Base-by-base conservation (phyloP, 768 basidiomycete species). In the Cubamyces lactineus region DNA sequence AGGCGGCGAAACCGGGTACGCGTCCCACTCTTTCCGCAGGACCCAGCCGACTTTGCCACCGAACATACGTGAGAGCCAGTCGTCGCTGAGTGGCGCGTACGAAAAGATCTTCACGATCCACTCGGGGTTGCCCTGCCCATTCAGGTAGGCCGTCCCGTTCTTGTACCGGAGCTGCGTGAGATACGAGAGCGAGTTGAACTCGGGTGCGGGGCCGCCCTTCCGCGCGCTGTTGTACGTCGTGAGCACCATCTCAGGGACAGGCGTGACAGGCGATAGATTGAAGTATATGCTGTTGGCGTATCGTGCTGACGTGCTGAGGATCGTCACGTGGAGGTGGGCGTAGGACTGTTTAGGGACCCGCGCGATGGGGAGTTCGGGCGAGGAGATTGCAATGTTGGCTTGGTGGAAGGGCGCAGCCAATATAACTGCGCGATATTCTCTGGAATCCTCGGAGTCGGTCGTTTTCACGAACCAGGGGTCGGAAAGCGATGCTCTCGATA, bases 31-130 rank as follows among this genome's bases (percentile, higher is more conserved):
- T 74, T 96, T 95, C 66, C 92, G 79, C 66, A 85, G 74, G 12
- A 92, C 83, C 94, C 96, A 98, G 13, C 86, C 83, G 19, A 93
- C 85, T 50, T 87, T 78, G 21, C 82, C 82, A 28, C 64, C 69
- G 72, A 96, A 94, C 66, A 90, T 74, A 6, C 77, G 75, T 16
- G 79, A 71, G 28, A 98, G 76, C 86, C 91, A 88, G 54, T 86
- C 83, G 57, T 94, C 87, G 43, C 80, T 80, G 46, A 94, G 73
- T n/a, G 75, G 71, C 38, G 84, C 72, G 67, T 85, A 78, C 1
- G 92, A 94, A 71, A 96, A 96, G 46, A 97, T 91, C 77, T 97
- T 97, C 57, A 95, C 93, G 13, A 82, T 80, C 83, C 88, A 93
- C 69, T 84, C 82, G 19, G 66, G 65, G 26, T 54, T 61, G 9